These are phyloP conservation scores for Colletotrichum sp. DNA, from an alignment of 2,329 filamentous ascomycete species.

Conservation along the genomic window DNA sequence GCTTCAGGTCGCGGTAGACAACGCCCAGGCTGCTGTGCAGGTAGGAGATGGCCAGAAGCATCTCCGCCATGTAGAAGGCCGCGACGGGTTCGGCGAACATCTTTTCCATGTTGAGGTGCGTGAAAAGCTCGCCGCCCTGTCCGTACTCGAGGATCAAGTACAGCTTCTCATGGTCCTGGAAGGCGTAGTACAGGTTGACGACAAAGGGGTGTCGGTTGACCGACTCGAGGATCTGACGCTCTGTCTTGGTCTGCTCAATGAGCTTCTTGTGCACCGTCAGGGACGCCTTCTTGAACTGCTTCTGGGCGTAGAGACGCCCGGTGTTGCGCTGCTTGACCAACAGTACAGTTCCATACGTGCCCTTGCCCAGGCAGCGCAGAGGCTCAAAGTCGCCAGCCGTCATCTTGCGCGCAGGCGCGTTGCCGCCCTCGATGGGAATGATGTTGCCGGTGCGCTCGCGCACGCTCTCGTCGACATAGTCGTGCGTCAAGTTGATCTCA, in stretches of 20 bases:
- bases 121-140: conserved; percentile 94
- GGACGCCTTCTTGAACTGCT: conserved; percentile 97
- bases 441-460: conserved; percentile 47
- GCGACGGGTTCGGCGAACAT: conserved; percentile 93
- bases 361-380: conserved; percentile 91
- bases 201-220: conserved; percentile 98
- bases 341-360: conserved; percentile 92
- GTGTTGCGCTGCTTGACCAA: conserved; percentile 90
- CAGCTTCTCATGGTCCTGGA: conserved; percentile 96
- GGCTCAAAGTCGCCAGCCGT: conserved; percentile 88
- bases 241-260: conserved; percentile 96
- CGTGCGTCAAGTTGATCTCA: conserved; percentile 82
- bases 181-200: conserved; percentile 97
- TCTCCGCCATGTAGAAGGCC: conserved; percentile 98
- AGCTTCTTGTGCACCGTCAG: conserved; percentile 94
- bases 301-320: conserved; percentile 92
- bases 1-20: conserved; percentile 96
- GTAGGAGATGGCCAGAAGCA: conserved; percentile 92
- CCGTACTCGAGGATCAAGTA: conserved; percentile 98
- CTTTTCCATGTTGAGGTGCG: conserved; percentile 89
- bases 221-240: conserved; percentile 91
- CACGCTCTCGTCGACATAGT: conserved; percentile 78
- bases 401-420: conserved; percentile 78
- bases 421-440: conserved; percentile 57
- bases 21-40: conserved; percentile 92